A percentile compares a stretch with the other conserved stretches of the same genome.
Conservation (phyloP, 306 rosid species). For the Abrus precatorius region DNA sequence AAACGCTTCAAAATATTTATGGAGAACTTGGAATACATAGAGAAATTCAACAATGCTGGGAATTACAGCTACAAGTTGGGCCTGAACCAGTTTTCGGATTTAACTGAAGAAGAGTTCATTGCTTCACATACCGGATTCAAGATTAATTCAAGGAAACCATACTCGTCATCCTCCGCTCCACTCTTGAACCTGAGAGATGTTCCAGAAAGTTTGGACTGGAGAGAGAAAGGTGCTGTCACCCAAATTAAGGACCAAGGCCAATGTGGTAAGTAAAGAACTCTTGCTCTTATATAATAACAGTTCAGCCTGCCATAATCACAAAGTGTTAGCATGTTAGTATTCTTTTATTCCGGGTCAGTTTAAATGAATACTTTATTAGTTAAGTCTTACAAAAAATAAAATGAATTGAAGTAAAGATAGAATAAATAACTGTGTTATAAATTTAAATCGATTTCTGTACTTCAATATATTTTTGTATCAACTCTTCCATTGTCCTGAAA, state of each 20-base stretch:
- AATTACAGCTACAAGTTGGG: constrained; percentile 52
- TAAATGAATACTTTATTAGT: too few relatives aligned
- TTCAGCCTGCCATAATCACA: too few relatives aligned
- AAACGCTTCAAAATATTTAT: constrained; percentile 47
- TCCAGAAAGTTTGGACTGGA: constrained; percentile 54
- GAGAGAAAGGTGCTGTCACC: constrained; percentile 52
- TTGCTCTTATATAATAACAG: neutral
- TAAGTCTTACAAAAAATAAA: too few relatives aligned
- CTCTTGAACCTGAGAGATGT: neutral
- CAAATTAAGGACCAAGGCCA: constrained; percentile 46
- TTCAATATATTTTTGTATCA: too few relatives aligned
- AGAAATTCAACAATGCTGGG: constrained; percentile 43
- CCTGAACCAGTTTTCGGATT: constrained; percentile 50
- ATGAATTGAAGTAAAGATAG: too few relatives aligned
- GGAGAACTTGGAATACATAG: constrained; percentile 48
- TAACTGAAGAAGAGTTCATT: constrained; percentile 55
- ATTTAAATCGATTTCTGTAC: too few relatives aligned
- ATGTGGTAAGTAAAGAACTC: constrained; percentile 44
- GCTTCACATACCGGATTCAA: constrained; percentile 48
- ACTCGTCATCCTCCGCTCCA: neutral
- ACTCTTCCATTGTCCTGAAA: too few relatives aligned
- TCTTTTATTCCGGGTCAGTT: too few relatives aligned
- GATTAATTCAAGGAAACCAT: too few relatives aligned
- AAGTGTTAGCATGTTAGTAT: too few relatives aligned
- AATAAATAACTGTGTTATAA: too few relatives aligned